phyloP scores from a whole-genome alignment of 345 rosid genomes.

The Acer saccharum region DNA sequence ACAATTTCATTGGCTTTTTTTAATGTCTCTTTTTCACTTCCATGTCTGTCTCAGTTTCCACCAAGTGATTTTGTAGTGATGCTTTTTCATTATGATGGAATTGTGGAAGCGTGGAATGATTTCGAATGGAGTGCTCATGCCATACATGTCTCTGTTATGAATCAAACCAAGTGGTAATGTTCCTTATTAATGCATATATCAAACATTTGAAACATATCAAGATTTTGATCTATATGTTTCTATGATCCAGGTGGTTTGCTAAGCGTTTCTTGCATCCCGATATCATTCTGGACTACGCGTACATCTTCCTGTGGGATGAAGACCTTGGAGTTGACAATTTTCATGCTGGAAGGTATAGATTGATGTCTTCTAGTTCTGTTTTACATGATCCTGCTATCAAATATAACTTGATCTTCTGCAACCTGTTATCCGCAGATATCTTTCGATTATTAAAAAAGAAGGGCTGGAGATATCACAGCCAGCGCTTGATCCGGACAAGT shows the following conservation, averaged over 20 bases:
- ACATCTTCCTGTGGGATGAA: slow-evolving; percentile 73
- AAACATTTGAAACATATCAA: background rate
- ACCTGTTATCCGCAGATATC: slow-evolving; percentile 48
- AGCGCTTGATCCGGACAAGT: slow-evolving; percentile 59
- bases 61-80: slow-evolving; percentile 59
- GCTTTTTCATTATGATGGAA: slow-evolving; percentile 84
- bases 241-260: slow-evolving; percentile 77
- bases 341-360: slow-evolving; percentile 44
- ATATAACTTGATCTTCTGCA: slow-evolving; percentile 8
- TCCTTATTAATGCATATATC: background rate
- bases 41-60: slow-evolving; percentile 48
- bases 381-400: background rate
- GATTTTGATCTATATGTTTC: background rate
- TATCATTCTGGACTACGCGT: slow-evolving; percentile 49
- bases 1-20: background rate
- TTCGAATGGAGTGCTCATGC: slow-evolving; percentile 63
- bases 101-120: slow-evolving; percentile 70
- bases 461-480: slow-evolving; percentile 91
- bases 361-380: background rate
- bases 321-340: slow-evolving; percentile 57
- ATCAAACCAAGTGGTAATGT: slow-evolving; percentile 82
- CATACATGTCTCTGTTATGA: slow-evolving; percentile 66
- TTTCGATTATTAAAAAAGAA: slow-evolving; percentile 64
- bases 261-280: slow-evolving; percentile 76
- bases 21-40: slow-evolving; percentile 8